phyloP scores from a whole-genome alignment of 768 basidiomycete genomes.

The Boletales sp. region DNA sequence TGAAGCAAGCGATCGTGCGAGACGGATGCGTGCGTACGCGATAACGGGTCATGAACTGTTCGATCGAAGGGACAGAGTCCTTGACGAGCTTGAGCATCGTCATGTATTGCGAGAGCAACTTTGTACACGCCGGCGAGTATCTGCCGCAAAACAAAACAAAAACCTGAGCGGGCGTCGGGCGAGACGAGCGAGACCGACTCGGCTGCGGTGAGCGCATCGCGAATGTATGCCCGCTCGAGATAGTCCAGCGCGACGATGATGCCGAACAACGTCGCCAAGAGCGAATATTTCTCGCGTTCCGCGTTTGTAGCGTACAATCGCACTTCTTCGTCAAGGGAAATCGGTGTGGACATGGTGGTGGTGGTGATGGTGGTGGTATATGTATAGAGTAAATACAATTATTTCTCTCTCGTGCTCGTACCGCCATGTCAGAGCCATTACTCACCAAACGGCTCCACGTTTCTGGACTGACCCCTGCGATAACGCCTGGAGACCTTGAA shows the following conservation, averaged over 20 bases:
- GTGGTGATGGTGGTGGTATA: background rate
- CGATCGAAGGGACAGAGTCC: conserved; percentile 80
- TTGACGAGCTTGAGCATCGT: conserved; percentile 94
- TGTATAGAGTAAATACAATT: no score
- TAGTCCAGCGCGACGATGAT: conserved; percentile 92
- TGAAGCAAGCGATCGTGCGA: background rate
- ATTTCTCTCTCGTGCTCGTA: no score
- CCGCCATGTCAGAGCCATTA: conserved; percentile 15
- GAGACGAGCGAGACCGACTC: conserved; percentile 57
- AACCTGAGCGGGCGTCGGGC: conserved; percentile 4
- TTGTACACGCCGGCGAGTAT: conserved; percentile 95
- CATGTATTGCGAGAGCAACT: conserved; percentile 95
- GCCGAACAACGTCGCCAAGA: conserved; percentile 85
- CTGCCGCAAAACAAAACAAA: conserved; percentile 38
- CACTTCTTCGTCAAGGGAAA: conserved; percentile 88
- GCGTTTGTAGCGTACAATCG: conserved; percentile 83
- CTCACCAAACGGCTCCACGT: conserved; percentile 65
- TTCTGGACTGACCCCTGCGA: conserved; percentile 69
- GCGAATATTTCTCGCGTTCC: conserved; percentile 85
- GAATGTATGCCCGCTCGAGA: conserved; percentile 91
- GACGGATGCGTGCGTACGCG: conserved; percentile 44
- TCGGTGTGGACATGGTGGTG: conserved; percentile 28
- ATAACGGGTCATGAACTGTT: conserved; percentile 89
- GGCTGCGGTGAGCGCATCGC: conserved; percentile 85
- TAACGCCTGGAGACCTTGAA: conserved; percentile 55